Base-by-base conservation (phyloP, 2,329 filamentous ascomycete genomes). In the Sclerotinia nivalis region DNA sequence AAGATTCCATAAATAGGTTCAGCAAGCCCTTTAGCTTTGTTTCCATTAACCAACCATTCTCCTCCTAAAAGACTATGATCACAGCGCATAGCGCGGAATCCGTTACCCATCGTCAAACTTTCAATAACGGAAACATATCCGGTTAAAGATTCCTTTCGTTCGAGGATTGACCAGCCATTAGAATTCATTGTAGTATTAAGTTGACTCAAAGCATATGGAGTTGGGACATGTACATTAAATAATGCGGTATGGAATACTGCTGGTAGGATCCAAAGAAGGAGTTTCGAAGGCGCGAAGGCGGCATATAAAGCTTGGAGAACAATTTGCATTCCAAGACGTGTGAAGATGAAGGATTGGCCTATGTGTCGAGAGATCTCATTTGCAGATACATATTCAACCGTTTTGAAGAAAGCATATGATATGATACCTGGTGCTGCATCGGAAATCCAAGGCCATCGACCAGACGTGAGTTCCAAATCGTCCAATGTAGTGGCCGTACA, bases 1-100 rank as follows among this genome's bases (percentile, higher is more conserved):
- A 99, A 99, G n/a, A 98, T 91, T 13, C 93, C 91, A 78, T 98
- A 99, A 69, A 99, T 93, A 0, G 95, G 93, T 80, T 99, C 96
- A 15, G 88, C 87, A 25, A 93, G 85, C 79, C 97, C 68, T 66
- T 58, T 93, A 18, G 88, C 87, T n/a, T 92, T 86, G 72, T 77
- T 82, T 65, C 81, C 84, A 71, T 82, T 74, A 54, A 84, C 84
- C 18, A 90, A 86, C 95, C 95, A 99, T 80, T 97, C 92, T 49
- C 96, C 96, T 54, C 96, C 96, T 1, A 99, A 85, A 45, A 99
- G 84, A 76, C 93, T 97, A 80, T 99, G 96, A 76, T 98, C 96
- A 79, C 93, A 97, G 71, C 96, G 88, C 85, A 99, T 87, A 22
- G 94, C 88, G 1, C 93, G 87, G 80, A 92, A 97, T 1, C 89